phyloP scores from a whole-genome alignment of 2,329 filamentous ascomycete species.

The Botrytis byssoidea region DNA sequence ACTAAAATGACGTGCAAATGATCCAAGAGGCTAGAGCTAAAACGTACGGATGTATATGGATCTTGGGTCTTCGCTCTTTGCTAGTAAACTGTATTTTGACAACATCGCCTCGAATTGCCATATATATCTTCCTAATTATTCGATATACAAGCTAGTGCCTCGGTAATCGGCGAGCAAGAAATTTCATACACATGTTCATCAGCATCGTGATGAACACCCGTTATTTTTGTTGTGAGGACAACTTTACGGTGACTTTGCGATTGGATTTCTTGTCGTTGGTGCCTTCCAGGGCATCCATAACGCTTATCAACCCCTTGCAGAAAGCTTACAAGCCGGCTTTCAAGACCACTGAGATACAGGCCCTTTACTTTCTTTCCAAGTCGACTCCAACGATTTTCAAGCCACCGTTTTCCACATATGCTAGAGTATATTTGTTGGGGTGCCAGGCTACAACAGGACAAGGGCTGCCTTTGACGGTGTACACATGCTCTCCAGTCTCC shows the following conservation, averaged over 20 bases:
- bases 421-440: conserved; percentile 69
- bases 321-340: background rate
- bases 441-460: conserved; percentile 73
- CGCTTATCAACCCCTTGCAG: background rate
- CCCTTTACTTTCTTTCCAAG: conserved; percentile 34
- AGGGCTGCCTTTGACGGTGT: conserved; percentile 67
- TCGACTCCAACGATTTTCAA: conserved; percentile 60
- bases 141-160: background rate
- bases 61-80: background rate
- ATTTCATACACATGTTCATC: background rate
- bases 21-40: background rate
- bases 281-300: background rate
- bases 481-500: conserved; percentile 70
- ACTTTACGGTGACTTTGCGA: conserved; percentile 2
- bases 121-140: background rate
- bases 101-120: background rate
- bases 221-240: background rate
- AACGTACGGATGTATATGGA: background rate
- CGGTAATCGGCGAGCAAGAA: background rate
- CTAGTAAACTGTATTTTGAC: background rate
- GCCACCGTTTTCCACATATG: conserved; percentile 64
- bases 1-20: conserved; percentile 1
- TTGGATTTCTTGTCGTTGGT: background rate
- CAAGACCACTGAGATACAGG: background rate
- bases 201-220: background rate